phyloP scores from a whole-genome alignment of 768 basidiomycete genomes.

The Dioszegia hungarica region DNA sequence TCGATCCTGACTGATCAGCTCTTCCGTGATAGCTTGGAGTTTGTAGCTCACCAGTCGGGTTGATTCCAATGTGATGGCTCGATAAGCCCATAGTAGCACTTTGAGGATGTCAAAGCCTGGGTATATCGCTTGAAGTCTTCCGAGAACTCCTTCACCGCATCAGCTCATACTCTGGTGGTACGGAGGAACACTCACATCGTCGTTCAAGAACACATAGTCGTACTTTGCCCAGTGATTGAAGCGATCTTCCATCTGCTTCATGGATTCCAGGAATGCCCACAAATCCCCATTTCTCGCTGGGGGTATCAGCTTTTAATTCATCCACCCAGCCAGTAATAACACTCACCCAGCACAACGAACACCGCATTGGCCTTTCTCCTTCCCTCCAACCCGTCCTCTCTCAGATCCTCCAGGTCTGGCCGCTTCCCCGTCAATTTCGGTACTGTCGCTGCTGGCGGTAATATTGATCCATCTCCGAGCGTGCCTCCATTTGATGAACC shows the following conservation, averaged over 20 bases:
- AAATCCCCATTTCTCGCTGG: conserved; percentile 44
- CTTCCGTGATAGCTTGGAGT: neutral
- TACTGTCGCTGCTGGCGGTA: conserved; percentile 24
- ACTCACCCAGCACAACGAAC: conserved; percentile 65
- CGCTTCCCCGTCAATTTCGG: conserved; percentile 13
- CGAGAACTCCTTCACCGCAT: conserved; percentile 30
- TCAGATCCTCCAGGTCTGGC: conserved; percentile 28
- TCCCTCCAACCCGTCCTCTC: conserved; percentile 18
- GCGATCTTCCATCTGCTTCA: conserved; percentile 76
- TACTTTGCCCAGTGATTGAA: conserved; percentile 77
- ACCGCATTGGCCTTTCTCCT: conserved; percentile 67
- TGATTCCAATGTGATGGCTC: conserved; percentile 66
- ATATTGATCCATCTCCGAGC: neutral
- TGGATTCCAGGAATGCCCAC: conserved; percentile 57
- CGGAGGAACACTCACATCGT: conserved; percentile 49
- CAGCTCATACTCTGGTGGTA: neutral
- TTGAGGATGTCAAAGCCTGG: conserved; percentile 58
- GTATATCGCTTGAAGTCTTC: conserved; percentile 48
- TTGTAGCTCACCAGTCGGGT: conserved; percentile 56
- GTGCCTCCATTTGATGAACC: conserved; percentile 10
- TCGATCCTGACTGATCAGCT: conserved; percentile 55
- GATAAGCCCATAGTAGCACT: conserved; percentile 62
- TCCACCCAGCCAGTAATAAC: neutral
- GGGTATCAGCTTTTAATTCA: neutral
- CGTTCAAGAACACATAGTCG: conserved; percentile 81